Evolutionary conservation across 108 stramenopile genomes (phyloP).

Genomic region (Ochromonas danica): DNA sequence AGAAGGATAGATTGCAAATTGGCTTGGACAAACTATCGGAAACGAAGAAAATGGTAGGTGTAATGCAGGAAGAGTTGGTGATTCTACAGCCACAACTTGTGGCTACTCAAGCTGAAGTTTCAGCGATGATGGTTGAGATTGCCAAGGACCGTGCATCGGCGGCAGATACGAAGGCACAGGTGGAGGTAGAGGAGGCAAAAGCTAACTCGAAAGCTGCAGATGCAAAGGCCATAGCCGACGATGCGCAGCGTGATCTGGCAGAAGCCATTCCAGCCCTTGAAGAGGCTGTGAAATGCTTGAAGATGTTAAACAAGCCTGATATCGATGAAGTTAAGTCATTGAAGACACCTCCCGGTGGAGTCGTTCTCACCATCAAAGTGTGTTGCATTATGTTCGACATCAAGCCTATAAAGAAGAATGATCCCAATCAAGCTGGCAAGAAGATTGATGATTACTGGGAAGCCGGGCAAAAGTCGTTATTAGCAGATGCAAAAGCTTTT

Average conservation of each 20-base stretch:
- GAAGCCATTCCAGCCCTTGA: slow-evolving; percentile 62
- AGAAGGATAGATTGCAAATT: slow-evolving; percentile 56
- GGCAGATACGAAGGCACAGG: slow-evolving; percentile 52
- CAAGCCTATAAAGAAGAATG: slow-evolving; percentile 58
- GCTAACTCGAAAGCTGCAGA: slow-evolving; percentile 56
- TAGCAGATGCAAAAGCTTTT: slow-evolving; percentile 55
- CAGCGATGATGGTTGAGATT: slow-evolving; percentile 60
- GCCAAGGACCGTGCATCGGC: slow-evolving; percentile 57
- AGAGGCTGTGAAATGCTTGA: slow-evolving; percentile 56
- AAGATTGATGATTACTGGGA: slow-evolving; percentile 58
- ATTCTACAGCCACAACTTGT: slow-evolving; percentile 60
- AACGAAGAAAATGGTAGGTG: slow-evolving; percentile 51
- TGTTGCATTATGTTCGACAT: slow-evolving; percentile 60
- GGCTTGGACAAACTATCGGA: slow-evolving; percentile 59
- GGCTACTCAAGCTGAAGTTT: slow-evolving; percentile 54
- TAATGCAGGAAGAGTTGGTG: slow-evolving; percentile 57
- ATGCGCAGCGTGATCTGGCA: slow-evolving; percentile 62
- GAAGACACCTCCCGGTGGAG: slow-evolving; percentile 56
- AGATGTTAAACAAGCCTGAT: slow-evolving; percentile 61
- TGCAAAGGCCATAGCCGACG: slow-evolving; percentile 62
- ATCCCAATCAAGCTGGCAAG: slow-evolving; percentile 53
- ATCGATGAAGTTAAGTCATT: slow-evolving; percentile 63
- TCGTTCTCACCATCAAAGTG: slow-evolving; percentile 60
- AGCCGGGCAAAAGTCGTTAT: slow-evolving; percentile 51
- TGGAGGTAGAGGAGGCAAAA: slow-evolving; percentile 55